Percentiles rank a stretch among this genome's conserved stretches.
Evolutionary conservation across 2,329 filamentous ascomycete genomes (phyloP).

Genomic region (Trichoderma citrinoviride): DNA sequence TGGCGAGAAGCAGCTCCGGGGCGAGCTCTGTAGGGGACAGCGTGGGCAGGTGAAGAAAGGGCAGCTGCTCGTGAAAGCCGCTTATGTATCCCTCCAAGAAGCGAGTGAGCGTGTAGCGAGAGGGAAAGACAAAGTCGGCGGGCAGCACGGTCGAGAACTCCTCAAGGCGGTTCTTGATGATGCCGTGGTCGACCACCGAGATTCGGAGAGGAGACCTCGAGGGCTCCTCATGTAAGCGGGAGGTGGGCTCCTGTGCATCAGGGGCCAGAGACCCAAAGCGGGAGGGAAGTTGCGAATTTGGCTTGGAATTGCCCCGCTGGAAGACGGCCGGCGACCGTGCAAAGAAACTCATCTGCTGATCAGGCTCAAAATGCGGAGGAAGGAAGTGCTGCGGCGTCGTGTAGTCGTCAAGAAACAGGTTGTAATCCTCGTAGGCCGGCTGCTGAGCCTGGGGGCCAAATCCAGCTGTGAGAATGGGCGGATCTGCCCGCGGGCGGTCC

Average conservation of each 20-base stretch:
- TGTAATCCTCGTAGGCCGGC: constrained; percentile 54
- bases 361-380: constrained; percentile 53
- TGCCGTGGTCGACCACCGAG: constrained; percentile 52
- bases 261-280: constrained; percentile 54
- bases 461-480: constrained; percentile 41
- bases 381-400: constrained; percentile 54
- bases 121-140: constrained; percentile 64
- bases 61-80: constrained; percentile 59
- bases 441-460: constrained; percentile 33
- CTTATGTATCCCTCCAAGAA: constrained; percentile 69
- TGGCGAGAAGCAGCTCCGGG: constrained; percentile 64
- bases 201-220: constrained; percentile 45
- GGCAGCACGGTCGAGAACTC: constrained; percentile 61
- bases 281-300: constrained; percentile 52
- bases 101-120: constrained; percentile 64
- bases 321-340: constrained; percentile 42
- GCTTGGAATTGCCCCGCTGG: constrained; percentile 45
- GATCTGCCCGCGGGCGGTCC: constrained; percentile 49
- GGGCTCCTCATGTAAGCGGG: constrained; percentile 34
- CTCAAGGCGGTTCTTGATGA: constrained; percentile 57
- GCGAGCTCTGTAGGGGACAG: constrained; percentile 62
- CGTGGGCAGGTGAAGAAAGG: constrained; percentile 66
- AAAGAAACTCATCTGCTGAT: constrained; percentile 54
- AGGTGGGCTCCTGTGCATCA: constrained; percentile 36
- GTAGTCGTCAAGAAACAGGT: constrained; percentile 59